Evolutionary conservation across 2,329 filamentous ascomycete species (phyloP).

Genomic region (Botryotinia globosa): DNA sequence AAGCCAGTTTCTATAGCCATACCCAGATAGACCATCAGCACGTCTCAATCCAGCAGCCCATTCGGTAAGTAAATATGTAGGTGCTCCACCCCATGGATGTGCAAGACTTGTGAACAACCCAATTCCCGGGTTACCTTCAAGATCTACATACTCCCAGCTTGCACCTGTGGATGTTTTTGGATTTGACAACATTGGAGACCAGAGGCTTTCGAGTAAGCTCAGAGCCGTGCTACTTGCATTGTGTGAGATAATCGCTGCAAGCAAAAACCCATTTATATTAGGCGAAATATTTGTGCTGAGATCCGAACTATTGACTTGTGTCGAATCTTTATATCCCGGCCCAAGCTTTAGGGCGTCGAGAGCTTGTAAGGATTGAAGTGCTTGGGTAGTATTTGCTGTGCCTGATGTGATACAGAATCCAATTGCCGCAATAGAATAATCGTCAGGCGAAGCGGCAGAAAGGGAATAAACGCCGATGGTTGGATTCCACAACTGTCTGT

Average conservation of each 20-base stretch:
- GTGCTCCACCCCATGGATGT: conserved; percentile 47
- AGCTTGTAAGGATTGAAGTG: neutral
- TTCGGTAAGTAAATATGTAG: conserved; percentile 43
- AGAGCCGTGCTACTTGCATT: neutral
- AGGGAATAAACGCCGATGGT: conserved; percentile 38
- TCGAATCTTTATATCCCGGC: neutral
- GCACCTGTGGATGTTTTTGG: conserved; percentile 41
- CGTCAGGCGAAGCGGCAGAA: conserved; percentile 29
- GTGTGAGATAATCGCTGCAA: neutral
- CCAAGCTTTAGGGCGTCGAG: neutral
- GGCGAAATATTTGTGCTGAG: neutral
- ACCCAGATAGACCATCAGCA: neutral
- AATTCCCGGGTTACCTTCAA: conserved; percentile 41
- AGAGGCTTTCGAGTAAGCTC: conserved; percentile 41
- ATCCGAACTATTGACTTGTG: neutral
- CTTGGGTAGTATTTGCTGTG: neutral
- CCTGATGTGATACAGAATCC: conserved; percentile 1
- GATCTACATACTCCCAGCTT: conserved; percentile 46
- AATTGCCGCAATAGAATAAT: conserved; percentile 37
- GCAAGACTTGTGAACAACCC: conserved; percentile 44
- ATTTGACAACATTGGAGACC: conserved; percentile 44
- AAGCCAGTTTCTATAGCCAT: neutral
- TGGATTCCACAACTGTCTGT: conserved; percentile 39
- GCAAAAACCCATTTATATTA: neutral
- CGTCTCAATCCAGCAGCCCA: neutral